Evolutionary conservation across 371 early-diverging fungal species (phyloP).

Genomic region (Smittium culicis): DNA sequence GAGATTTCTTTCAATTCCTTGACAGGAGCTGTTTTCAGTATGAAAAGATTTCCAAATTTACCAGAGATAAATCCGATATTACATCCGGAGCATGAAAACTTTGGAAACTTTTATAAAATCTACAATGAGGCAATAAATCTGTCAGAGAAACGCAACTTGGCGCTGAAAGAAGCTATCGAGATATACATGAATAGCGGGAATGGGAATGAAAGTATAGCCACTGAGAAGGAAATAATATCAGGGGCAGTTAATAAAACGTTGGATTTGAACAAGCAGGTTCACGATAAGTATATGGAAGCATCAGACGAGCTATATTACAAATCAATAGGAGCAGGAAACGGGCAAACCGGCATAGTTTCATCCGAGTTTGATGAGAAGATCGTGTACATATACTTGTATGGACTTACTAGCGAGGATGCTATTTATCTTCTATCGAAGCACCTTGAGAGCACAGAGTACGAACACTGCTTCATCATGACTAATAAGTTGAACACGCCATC

Average conservation of each 20-base stretch:
- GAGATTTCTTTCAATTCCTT: background rate
- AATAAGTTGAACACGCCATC: background rate
- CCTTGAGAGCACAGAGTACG: background rate
- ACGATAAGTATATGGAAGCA: background rate
- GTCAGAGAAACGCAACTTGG: background rate
- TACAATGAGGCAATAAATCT: background rate
- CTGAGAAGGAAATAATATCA: background rate
- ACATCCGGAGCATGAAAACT: background rate
- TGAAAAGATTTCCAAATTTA: background rate
- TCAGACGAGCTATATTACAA: background rate
- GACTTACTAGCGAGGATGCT: background rate
- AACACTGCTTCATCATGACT: background rate
- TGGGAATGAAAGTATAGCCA: background rate
- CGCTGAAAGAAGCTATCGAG: background rate
- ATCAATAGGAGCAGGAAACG: background rate
- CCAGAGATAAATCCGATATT: constrained; percentile 3
- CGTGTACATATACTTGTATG: background rate
- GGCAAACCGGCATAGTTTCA: background rate
- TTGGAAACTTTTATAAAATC: background rate
- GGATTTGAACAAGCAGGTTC: background rate
- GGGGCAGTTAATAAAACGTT: background rate
- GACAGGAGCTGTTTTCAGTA: background rate
- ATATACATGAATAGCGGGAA: background rate
- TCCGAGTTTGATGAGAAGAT: background rate
- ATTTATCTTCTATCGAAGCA: background rate